Base-by-base conservation (phyloP, 257 asterid genomes). In the Mentha longifolia region DNA sequence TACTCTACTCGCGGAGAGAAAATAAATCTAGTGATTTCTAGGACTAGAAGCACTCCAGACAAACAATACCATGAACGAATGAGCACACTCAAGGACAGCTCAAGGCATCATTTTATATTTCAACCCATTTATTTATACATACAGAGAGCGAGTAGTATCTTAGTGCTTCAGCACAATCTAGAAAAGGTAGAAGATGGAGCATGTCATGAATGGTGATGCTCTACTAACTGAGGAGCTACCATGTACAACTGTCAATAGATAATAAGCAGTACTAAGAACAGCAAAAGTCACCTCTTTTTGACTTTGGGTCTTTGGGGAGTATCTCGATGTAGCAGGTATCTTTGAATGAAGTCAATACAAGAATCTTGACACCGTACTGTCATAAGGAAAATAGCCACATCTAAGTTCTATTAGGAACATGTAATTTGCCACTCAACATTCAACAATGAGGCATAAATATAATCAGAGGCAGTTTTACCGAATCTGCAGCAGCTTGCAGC, bases 291-390 rank as follows among this genome's bases (percentile, higher is more conserved):
- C 99, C 98, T 95, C 94, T 78, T 76, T 90, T 85, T 13, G 99
- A 89, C 80, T 90, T 90, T 42, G 87, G 92, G 68, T 67, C 79
- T 79, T 82, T 84, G 6, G 97, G 98, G 70, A 95, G 96, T 79
- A 92, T 95, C 95, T 95, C 99, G 43, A 92, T 87, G 83, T 85
- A 95, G 88, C 97, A 88, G 39, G 96, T 95, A 75, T 92, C 97
- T 80, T 84, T 95, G 76, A 87, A 95, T 61, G 99, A 95, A 58
- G 99, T 95, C 42, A 92, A 72, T 46, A 95, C 90, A 45, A 89
- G 78, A 69, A 95, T 88, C 82, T 84, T 88, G 80, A 95, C 85
- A 12, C 99, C 99, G 78, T 90, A 92, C 98, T 95, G 95, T 72
- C 61, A 66, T 69, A 75, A 77, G 64, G 70, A 56, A 61, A 73